Evolutionary conservation across 2,329 filamentous ascomycete species (phyloP).

Genomic region (Hypoxylon sp.): DNA sequence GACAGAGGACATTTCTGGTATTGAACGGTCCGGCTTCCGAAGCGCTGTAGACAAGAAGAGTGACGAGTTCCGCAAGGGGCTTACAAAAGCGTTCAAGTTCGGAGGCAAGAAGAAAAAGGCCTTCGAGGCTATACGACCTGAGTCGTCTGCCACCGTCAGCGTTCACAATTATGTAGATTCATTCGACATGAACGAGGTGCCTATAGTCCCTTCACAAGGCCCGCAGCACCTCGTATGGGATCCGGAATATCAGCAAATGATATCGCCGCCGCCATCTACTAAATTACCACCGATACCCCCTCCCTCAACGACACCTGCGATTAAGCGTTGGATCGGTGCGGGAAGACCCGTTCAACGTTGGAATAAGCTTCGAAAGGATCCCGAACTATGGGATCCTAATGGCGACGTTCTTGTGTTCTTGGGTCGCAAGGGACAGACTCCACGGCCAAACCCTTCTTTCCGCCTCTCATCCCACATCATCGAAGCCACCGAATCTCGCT

Average conservation of each 20-base stretch:
- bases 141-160: conserved; percentile 56
- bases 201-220: conserved; percentile 42
- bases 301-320: conserved; percentile 52
- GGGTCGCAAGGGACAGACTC: conserved; percentile 59
- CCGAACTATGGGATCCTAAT: conserved; percentile 71
- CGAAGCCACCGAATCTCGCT: conserved; percentile 67
- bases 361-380: conserved; percentile 70
- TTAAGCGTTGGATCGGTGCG: conserved; percentile 66
- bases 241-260: conserved; percentile 42
- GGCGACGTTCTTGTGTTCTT: conserved; percentile 71
- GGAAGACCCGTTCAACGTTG: conserved; percentile 64
- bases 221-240: conserved; percentile 44
- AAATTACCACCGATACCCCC: conserved; percentile 60
- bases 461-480: conserved; percentile 70
- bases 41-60: conserved; percentile 67
- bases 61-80: conserved; percentile 65
- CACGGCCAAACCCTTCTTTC: conserved; percentile 65
- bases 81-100: conserved; percentile 67
- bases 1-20: conserved; percentile 65
- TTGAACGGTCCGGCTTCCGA: conserved; percentile 67
- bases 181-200: conserved; percentile 45
- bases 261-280: conserved; percentile 58
- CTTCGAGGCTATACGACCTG: conserved; percentile 50
- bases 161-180: conserved; percentile 41
- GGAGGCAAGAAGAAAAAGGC: conserved; percentile 60